Evolutionary conservation across 768 basidiomycete species (phyloP).

Genomic region (Kwoniella sp.): DNA sequence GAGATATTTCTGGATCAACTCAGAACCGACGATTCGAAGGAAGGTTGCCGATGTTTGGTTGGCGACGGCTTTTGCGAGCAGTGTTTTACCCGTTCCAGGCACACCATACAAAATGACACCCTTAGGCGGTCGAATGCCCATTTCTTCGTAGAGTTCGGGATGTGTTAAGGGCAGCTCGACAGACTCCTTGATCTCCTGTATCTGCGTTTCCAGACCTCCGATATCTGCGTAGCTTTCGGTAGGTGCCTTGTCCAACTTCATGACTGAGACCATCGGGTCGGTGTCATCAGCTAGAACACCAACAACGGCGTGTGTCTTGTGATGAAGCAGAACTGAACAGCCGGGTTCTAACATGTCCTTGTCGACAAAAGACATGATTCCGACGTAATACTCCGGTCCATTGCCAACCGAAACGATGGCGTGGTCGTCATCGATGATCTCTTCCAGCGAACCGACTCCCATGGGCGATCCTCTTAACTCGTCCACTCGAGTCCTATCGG

Average conservation of each 20-base stretch:
- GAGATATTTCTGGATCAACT: conserved; percentile 98
- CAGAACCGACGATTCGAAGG: conserved; percentile 93
- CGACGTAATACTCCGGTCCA: conserved; percentile 94
- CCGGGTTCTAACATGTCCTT: conserved; percentile 96
- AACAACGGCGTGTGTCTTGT: conserved; percentile 92
- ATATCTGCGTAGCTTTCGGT: conserved; percentile 99
- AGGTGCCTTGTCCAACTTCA: conserved; percentile 99
- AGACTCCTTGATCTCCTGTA: conserved; percentile 99
- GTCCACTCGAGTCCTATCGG: conserved; percentile 90
- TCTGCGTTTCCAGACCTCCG: conserved; percentile 93
- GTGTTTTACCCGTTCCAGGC: conserved; percentile 96
- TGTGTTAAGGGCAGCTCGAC: conserved; percentile 97
- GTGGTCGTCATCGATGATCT: conserved; percentile 64
- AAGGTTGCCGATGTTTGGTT: conserved; percentile 99
- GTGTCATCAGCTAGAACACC: conserved; percentile 94
- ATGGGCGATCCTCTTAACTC: conserved; percentile 92
- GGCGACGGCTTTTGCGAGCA: conserved; percentile 95
- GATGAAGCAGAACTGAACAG: conserved; percentile 90
- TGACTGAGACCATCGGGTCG: conserved; percentile 94
- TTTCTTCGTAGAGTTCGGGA: conserved; percentile 98
- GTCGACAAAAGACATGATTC: conserved; percentile 97
- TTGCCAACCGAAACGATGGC: conserved; percentile 96
- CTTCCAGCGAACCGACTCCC: conserved; percentile 97
- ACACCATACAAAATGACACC: conserved; percentile 99
- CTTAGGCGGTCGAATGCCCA: conserved; percentile 99